Base-by-base conservation (phyloP, 2,329 filamentous ascomycete genomes). In the Trichoderma guizhouense region DNA sequence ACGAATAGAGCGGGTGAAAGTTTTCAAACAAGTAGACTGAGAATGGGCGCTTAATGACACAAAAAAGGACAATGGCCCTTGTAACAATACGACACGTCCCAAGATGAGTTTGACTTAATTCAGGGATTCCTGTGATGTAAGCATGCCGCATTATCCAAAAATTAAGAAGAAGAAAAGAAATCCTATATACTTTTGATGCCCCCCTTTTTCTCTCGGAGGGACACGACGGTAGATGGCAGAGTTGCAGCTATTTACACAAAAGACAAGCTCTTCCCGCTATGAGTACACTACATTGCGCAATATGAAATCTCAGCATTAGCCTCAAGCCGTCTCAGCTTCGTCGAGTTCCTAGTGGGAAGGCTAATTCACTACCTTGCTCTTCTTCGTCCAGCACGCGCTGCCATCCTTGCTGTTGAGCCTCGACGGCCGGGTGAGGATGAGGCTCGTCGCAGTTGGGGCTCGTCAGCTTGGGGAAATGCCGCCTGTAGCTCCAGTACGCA, bases 401-500 rank as follows among this genome's bases (percentile, higher is more conserved):
- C 82, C 83, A 85, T 1, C 78, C 79, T 75, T 72, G 69, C 76
- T 72, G 69, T 64, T 76, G 77, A 4, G 73, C 74, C 39, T 83
- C 82, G 3, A 77, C 77, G 14, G 81, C 81, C 1, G 86, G 86
- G 2, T 81, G 79, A 1, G 86, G 85, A 75, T 89, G 87, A 3
- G 90, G 90, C 78, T 89, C 86, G 72, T 89, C 81, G 76, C 89
- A 91, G 47, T 82, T 81, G 11, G 80, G 76, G 69, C 86, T 87
- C 11, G 83, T 82, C 71, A 91, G 79, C 34, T 81, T 79, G 7
- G 89, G 90, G 84, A 88, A 92, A 77, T 91, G 90, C 74, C 89
- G 81, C 73, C 89, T 82, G 77, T 92, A 92, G 74, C 88, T 91
- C 84, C 89, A 92, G 77, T 89, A 89, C 3, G 89, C 87, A 34